Evolutionary conservation across 1,284 basidiomycete species (phyloP).

Genomic region (Xerocomus tenax): DNA sequence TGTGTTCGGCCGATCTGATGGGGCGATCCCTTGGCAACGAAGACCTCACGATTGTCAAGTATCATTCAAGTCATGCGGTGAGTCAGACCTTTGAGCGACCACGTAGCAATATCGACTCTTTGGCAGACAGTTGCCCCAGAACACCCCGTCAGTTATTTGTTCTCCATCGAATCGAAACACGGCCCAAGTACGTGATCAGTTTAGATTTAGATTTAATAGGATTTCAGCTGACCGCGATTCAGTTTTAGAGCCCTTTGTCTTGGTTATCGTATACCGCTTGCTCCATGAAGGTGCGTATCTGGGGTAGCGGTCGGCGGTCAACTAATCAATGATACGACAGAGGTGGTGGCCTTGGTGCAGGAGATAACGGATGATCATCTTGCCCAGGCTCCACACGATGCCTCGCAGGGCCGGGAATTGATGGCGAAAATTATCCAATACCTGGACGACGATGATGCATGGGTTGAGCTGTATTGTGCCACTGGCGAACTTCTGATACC

Average conservation of each 20-base stretch:
- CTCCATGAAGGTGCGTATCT: constrained; percentile 56
- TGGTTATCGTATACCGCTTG: constrained; percentile 63
- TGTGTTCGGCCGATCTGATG: constrained; percentile 50
- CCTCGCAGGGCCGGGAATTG: constrained; percentile 32
- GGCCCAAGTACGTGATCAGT: constrained; percentile 44
- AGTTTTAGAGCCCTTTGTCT: constrained; percentile 56
- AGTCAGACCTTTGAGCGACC: constrained; percentile 11
- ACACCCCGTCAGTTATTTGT: constrained; percentile 64
- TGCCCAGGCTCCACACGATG: constrained; percentile 26
- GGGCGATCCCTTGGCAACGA: constrained; percentile 37
- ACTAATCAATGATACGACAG: constrained; percentile 31
- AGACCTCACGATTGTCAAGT: constrained; percentile 45
- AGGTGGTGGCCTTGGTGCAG: constrained; percentile 54
- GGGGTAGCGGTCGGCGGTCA: not conserved
- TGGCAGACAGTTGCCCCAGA: constrained; percentile 59
- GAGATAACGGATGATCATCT: constrained; percentile 40
- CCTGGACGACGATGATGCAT: constrained; percentile 51
- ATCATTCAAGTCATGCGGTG: constrained; percentile 38
- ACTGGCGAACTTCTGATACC: constrained; percentile 63
- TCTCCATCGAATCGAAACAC: constrained; percentile 52
- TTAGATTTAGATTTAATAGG: not conserved
- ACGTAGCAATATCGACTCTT: constrained; percentile 1
- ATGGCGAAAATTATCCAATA: constrained; percentile 47
- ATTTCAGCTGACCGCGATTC: constrained; percentile 6
- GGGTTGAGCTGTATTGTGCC: constrained; percentile 59